phyloP scores from a whole-genome alignment of 768 basidiomycete species.

The Asterophora parasitica region DNA sequence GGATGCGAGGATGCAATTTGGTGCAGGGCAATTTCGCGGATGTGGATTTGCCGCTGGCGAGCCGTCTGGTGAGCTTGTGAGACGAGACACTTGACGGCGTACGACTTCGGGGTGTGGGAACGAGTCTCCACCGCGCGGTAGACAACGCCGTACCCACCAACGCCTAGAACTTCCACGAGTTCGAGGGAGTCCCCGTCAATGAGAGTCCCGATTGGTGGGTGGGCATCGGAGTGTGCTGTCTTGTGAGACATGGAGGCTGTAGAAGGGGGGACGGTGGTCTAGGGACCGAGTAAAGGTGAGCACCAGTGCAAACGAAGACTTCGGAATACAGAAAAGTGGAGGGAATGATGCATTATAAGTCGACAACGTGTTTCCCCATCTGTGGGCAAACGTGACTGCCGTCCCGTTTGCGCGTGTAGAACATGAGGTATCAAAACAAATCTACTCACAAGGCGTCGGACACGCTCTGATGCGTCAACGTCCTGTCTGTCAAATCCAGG shows the following conservation, averaged over 20 bases:
- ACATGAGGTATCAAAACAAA: slow-evolving; percentile 71
- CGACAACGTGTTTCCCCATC: slow-evolving; percentile 16
- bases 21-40: slow-evolving; percentile 84
- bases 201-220: slow-evolving; percentile 66
- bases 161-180: slow-evolving; percentile 82
- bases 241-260: slow-evolving; percentile 52
- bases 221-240: slow-evolving; percentile 55
- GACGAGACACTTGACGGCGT: slow-evolving; percentile 90
- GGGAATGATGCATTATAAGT: slow-evolving; percentile 19
- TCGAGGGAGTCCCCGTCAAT: slow-evolving; percentile 83
- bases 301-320: slow-evolving; percentile 44
- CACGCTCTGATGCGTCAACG: slow-evolving; percentile 36
- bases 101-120: slow-evolving; percentile 52
- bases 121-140: slow-evolving; percentile 78
- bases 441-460: slow-evolving; percentile 35
- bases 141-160: slow-evolving; percentile 94
- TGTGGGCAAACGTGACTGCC: slow-evolving; percentile 36
- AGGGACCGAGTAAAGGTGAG: slow-evolving; percentile 28
- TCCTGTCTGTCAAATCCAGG: slow-evolving; percentile 14
- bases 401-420: slow-evolving; percentile 56
- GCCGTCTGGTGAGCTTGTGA: slow-evolving; percentile 42
- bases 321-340: slow-evolving; percentile 32
- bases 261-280: slow-evolving; percentile 20
- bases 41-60: slow-evolving; percentile 74
- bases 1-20: slow-evolving; percentile 71